These are phyloP conservation scores for Penicillium parvum DNA, from an alignment of 495 filamentous ascomycete species.

Conservation along the genomic window DNA sequence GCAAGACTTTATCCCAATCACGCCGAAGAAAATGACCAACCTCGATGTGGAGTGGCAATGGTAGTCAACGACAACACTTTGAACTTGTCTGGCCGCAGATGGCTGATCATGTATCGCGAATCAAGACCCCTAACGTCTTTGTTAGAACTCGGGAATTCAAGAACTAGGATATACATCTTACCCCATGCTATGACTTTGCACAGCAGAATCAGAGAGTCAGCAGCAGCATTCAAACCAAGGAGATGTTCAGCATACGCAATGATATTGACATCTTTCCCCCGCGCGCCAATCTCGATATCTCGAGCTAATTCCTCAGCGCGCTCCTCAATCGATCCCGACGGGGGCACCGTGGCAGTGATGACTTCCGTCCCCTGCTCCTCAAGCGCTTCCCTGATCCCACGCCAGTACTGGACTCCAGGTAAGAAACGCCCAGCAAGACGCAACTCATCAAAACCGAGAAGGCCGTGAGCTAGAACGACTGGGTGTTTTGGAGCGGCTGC, in stretches of 20 bases:
- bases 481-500: constrained; percentile 62
- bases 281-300: constrained; percentile 61
- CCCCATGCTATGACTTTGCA: constrained; percentile 33
- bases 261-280: constrained; percentile 78
- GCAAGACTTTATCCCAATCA: neutral
- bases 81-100: constrained; percentile 64
- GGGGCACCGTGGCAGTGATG: constrained; percentile 74
- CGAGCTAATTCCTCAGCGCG: constrained; percentile 62
- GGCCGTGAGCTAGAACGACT: constrained; percentile 81
- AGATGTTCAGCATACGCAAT: no score
- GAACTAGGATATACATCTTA: constrained; percentile 21
- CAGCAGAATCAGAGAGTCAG: no score
- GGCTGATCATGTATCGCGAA: constrained; percentile 87
- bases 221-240: no score
- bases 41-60: constrained; percentile 82
- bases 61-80: constrained; percentile 79
- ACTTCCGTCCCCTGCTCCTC: constrained; percentile 68
- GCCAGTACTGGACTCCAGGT: constrained; percentile 85
- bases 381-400: constrained; percentile 79
- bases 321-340: constrained; percentile 73
- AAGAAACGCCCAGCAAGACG: constrained; percentile 64
- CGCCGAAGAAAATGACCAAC: constrained; percentile 25
- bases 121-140: constrained; percentile 69
- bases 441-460: constrained; percentile 87
- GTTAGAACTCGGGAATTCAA: neutral